Evolutionary conservation across 1,139 yeast species (phyloP), one percentile per base, ranked within the genome.

Genomic region (Debaryomyces psychrophilus): DNA sequence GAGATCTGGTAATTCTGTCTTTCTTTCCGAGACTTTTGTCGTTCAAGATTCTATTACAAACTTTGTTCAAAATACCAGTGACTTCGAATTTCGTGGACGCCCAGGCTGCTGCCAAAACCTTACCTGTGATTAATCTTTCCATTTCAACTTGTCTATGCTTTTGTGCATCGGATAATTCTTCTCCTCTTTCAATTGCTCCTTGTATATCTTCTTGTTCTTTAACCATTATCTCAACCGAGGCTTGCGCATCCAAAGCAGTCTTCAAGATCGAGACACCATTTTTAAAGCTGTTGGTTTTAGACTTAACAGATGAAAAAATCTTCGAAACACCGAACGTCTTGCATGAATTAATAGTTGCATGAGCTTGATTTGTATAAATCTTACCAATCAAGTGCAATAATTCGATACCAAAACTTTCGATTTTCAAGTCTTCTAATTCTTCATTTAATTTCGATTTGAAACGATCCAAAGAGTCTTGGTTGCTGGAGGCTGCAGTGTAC

Each of bases 101-200:
- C 95, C 95, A 87, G 18, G 88, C 90, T 8, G 89, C 84, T 14
- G 86, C 87, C 46, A 87, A 73, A 44, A 87, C 75, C 62, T 87
- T 86, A 23, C 95, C 93, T 2, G 87, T 84, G 64, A 85, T 77
- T 29, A 77, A 68, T 45, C 85, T 73, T 59, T 85, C 90, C 59
- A 80, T 77, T 58, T 84, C 86, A 5, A 81, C 85, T 52, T 79
- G 79, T 58, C 79, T 77, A 48, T 70, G 69, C 41, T 69, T 69
- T 53, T 81, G 85, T 50, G 71, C 70, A 11, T 63, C 68, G 1
- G 77, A 59, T 18, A 71, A 54, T 42, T 67, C 67, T 4, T 47
- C 61, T 2, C 73, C 76, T 22, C 54, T 52, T 14, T 64, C 60
- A 11, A 61, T 62, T 2, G 56, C 49, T 6, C 59, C 56, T 41